phyloP scores from a whole-genome alignment of 2,329 filamentous ascomycete genomes.

The Calycina herbarum region DNA sequence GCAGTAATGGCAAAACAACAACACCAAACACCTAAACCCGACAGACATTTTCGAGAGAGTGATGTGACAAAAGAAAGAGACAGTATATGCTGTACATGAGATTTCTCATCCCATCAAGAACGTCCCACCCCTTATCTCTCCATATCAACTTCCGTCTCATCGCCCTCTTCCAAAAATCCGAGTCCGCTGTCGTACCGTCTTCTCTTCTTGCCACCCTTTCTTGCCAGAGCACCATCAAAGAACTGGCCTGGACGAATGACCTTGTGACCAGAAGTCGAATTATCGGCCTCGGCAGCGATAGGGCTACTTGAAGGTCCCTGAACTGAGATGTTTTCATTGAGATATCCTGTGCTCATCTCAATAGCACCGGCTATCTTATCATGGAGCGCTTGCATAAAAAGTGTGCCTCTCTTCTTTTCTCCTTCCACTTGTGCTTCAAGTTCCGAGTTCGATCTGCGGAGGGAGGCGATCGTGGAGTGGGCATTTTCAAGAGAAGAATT shows the following conservation, averaged over 20 bases:
- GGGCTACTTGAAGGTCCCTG: neutral
- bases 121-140: conserved; percentile 12
- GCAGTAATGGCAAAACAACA: conserved; percentile 2
- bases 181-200: conserved; percentile 56
- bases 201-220: conserved; percentile 40
- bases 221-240: conserved; percentile 26
- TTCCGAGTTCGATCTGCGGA: conserved; percentile 49
- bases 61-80: neutral
- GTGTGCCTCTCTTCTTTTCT: conserved; percentile 49
- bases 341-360: conserved; percentile 47
- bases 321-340: conserved; percentile 32
- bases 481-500: conserved; percentile 48
- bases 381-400: conserved; percentile 51
- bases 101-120: neutral
- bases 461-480: conserved; percentile 46
- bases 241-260: conserved; percentile 20
- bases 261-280: neutral
- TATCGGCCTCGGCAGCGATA: neutral
- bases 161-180: conserved; percentile 56
- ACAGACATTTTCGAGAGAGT: neutral
- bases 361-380: conserved; percentile 52
- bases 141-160: conserved; percentile 31
- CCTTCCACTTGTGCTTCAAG: conserved; percentile 48
- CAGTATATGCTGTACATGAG: neutral
- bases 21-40: neutral